Conservation (phyloP, 2,329 filamentous ascomycete genomes). For the Mycosphaerella sp. region DNA sequence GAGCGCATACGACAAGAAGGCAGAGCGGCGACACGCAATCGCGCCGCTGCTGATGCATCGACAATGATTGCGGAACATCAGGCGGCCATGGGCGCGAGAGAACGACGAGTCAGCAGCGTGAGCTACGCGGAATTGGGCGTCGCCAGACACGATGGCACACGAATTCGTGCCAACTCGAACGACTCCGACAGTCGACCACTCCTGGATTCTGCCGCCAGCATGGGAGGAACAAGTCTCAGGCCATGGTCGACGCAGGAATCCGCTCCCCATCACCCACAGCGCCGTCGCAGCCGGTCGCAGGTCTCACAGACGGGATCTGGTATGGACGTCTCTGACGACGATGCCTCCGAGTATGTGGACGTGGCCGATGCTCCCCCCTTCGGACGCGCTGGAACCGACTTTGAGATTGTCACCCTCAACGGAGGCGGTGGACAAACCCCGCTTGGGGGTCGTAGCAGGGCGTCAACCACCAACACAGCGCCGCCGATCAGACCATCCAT, state of each 20-base stretch:
- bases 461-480: constrained; percentile 23
- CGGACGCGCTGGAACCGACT: constrained; percentile 35
- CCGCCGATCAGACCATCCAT: constrained; percentile 22
- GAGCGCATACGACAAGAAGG: constrained; percentile 54
- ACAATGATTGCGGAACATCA: constrained; percentile 55
- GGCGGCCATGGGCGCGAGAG: constrained; percentile 47
- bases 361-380: constrained; percentile 28
- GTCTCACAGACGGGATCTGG: constrained; percentile 37
- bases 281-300: constrained; percentile 39
- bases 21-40: constrained; percentile 46
- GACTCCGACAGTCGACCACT: constrained; percentile 68
- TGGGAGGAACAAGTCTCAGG: constrained; percentile 35
- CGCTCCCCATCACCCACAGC: constrained; percentile 26
- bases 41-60: constrained; percentile 33
- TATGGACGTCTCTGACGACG: constrained; percentile 36
- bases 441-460: constrained; percentile 24
- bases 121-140: constrained; percentile 71
- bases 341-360: constrained; percentile 22
- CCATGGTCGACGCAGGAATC: constrained; percentile 7
- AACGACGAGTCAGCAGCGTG: constrained; percentile 65
- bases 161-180: constrained; percentile 64
- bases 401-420: constrained; percentile 39
- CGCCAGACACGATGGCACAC: constrained; percentile 68
- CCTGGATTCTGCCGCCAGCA: constrained; percentile 64
- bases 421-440: constrained; percentile 29